These are phyloP conservation scores for Nicotiana undulata DNA, from an alignment of 257 asterid species.

Conservation along the genomic window DNA sequence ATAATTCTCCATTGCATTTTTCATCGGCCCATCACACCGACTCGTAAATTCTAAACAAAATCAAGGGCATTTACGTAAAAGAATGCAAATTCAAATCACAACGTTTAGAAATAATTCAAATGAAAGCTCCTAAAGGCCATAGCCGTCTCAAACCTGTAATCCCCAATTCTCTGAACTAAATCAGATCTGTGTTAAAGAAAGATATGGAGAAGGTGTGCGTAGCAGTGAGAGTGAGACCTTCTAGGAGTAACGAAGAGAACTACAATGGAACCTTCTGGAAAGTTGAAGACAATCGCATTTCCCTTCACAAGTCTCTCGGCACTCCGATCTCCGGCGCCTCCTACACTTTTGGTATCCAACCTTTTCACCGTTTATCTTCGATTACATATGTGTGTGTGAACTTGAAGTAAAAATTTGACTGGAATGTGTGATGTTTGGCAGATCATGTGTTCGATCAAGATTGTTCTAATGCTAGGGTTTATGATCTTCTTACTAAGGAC, in stretches of 20 bases:
- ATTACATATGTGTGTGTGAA: neutral
- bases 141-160: neutral
- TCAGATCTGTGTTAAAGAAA: neutral
- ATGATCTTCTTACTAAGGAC: constrained; percentile 70
- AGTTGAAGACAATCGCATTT: constrained; percentile 68
- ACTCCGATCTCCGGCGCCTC: constrained; percentile 77
- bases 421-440: constrained; percentile 18
- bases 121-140: neutral
- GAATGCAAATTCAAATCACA: neutral
- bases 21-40: neutral
- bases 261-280: constrained; percentile 59
- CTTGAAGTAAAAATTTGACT: neutral
- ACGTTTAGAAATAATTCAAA: constrained; percentile 3
- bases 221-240: constrained; percentile 87
- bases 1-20: too few species aligned
- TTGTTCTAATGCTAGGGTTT: constrained; percentile 59
- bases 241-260: constrained; percentile 37
- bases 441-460: constrained; percentile 91
- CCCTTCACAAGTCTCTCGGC: constrained; percentile 68
- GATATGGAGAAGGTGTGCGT: constrained; percentile 94
- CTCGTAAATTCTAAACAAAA: neutral
- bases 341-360: constrained; percentile 59
- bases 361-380: neutral
- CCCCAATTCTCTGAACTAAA: neutral
- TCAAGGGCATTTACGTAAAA: neutral